phyloP scores from a whole-genome alignment of 139 green algal species.

The Pleodorina starrii region DNA sequence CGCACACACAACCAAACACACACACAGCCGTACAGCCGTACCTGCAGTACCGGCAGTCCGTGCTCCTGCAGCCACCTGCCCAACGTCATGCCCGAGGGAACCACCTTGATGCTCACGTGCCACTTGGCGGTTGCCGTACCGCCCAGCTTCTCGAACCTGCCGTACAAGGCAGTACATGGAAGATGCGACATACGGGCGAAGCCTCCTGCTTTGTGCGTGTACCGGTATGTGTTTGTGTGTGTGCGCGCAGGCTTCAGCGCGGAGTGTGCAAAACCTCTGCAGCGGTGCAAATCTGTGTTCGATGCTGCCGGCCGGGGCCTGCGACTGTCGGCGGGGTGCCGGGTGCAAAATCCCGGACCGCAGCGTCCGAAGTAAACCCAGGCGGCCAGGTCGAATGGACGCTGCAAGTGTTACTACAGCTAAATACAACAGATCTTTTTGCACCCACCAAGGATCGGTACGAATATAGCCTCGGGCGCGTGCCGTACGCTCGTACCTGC shows the following conservation, averaged over 20 bases:
- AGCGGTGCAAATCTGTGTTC: too few relatives aligned
- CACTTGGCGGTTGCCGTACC: slow-evolving; percentile 42
- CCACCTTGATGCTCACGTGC: slow-evolving; percentile 49
- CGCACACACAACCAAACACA: too few relatives aligned
- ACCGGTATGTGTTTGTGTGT: too few relatives aligned
- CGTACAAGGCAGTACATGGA: background rate
- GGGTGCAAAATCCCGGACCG: background rate
- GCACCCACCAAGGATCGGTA: background rate
- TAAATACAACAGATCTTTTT: background rate
- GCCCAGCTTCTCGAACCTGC: slow-evolving; percentile 36
- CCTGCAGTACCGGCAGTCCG: slow-evolving; percentile 43
- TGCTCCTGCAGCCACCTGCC: slow-evolving; percentile 42
- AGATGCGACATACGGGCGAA: too few relatives aligned
- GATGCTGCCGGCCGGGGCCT: too few relatives aligned
- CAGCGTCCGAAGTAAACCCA: background rate
- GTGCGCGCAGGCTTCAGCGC: background rate
- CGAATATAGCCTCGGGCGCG: background rate
- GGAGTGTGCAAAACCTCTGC: background rate
- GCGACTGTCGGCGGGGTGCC: background rate
- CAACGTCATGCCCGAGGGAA: background rate
- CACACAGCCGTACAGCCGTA: too few relatives aligned
- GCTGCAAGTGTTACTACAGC: background rate
- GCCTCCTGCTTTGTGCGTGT: too few relatives aligned
- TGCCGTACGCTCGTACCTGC: background rate
- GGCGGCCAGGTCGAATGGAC: background rate